A percentile compares a stretch with the other conserved stretches of the same genome.
Evolutionary conservation across 2,329 filamentous ascomycete genomes (phyloP).

Genomic region (Fusarium sp.): DNA sequence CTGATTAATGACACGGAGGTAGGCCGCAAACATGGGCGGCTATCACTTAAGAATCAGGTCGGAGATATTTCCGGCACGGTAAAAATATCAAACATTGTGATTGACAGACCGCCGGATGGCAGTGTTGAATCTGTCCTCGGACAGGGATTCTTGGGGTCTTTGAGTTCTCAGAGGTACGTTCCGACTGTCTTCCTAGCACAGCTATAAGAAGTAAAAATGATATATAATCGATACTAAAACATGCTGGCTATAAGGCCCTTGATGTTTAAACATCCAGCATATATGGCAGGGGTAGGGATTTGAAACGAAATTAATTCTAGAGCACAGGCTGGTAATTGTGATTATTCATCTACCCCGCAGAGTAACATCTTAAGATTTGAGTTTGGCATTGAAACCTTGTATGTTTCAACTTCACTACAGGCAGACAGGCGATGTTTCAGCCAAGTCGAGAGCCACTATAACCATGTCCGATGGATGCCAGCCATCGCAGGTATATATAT

Average conservation of each 20-base stretch:
- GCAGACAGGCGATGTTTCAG: not conserved
- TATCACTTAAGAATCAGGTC: not conserved
- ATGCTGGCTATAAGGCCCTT: not conserved
- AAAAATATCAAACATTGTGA: not conserved
- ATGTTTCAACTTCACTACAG: not conserved
- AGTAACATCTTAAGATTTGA: not conserved
- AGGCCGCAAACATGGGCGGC: no score
- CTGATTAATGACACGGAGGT: no score
- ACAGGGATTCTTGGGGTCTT: not conserved
- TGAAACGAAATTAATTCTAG: not conserved
- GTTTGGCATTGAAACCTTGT: not conserved
- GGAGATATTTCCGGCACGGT: not conserved
- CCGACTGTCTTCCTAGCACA: not conserved
- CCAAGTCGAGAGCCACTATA: not conserved
- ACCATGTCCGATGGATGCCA: not conserved
- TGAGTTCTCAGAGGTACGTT: not conserved
- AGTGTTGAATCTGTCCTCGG: not conserved
- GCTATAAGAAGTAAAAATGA: not conserved
- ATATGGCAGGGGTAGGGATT: not conserved
- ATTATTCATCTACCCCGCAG: not conserved
- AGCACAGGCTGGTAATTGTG: not conserved
- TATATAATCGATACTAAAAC: not conserved
- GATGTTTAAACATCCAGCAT: not conserved
- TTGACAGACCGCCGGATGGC: not conserved
- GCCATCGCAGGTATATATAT: not conserved